Evolutionary conservation across 1,284 basidiomycete genomes (phyloP), one percentile per base, ranked within the genome.

Genomic region (Ganoderma sinense): DNA sequence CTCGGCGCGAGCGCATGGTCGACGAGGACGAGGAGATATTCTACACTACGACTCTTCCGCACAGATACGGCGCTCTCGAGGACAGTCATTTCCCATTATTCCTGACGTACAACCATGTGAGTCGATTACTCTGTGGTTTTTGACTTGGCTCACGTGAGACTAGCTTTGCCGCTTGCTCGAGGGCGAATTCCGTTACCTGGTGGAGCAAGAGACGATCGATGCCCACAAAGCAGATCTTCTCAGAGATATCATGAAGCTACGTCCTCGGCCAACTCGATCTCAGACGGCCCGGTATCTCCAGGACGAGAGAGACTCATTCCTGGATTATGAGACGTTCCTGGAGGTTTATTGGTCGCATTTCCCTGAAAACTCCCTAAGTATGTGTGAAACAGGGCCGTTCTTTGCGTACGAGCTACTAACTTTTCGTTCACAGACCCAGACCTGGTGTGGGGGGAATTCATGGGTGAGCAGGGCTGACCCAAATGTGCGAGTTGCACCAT

Each of bases 81-180:
- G 89, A 91, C 29, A 75, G 81, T 0, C 88, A 94, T 75, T 94
- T 93, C 69, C 93, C 92, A 0, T 76, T 94, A 66, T 94, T 94
- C 69, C 75, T 91, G 10, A 91, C 91, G 0, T 90, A 88, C 62
- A 87, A 91, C 71, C 82, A 85, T 70, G 92, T 91, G 71, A 53
- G 59, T 63, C 0, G 7, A 48, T 13, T 43, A 18, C 14, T 16
- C 62, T 55, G 14, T 14, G 4, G 26, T 16, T 16, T 51, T 7
- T 11, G n/a, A n/a, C 11, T 11, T 29, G 4, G 18, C 53, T 31
- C 7, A 29, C 53, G 13, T 4, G 6, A 7, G 13, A 13, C 6
- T 67, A 88, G 86, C 79, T 88, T 16, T 86, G 82, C 66, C 70
- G 74, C 2, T 74, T 86, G 69, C 71, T 87, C 3, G 84, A 86